These are phyloP conservation scores for Ascochyta clinopodiicola DNA, from an alignment of 2,329 filamentous ascomycete species.

Conservation along the genomic window DNA sequence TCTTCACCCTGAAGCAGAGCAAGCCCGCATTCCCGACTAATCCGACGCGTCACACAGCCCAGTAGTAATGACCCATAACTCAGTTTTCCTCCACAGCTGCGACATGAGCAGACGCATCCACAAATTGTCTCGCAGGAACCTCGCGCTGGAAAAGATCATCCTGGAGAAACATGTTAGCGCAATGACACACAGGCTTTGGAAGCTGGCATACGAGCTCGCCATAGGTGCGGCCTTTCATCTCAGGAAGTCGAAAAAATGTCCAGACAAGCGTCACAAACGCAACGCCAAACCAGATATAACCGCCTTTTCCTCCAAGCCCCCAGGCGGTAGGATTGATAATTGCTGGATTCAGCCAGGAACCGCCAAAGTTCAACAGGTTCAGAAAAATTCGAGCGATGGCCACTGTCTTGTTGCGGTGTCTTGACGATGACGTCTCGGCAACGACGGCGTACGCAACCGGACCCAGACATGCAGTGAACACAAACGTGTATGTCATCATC, in stretches of 20 bases:
- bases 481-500: slow-evolving; percentile 56
- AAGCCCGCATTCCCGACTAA: background rate
- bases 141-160: slow-evolving; percentile 9
- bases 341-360: slow-evolving; percentile 65
- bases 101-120: slow-evolving; percentile 4
- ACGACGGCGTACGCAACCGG: slow-evolving; percentile 88
- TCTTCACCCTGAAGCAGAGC: background rate
- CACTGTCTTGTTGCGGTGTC: slow-evolving; percentile 86
- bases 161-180: background rate
- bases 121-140: slow-evolving; percentile 8
- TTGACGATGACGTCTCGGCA: slow-evolving; percentile 77
- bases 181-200: background rate
- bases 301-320: slow-evolving; percentile 76
- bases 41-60: background rate
- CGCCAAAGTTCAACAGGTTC: slow-evolving; percentile 57
- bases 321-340: slow-evolving; percentile 62
- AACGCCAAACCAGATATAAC: slow-evolving; percentile 83
- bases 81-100: slow-evolving; percentile 1
- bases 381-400: slow-evolving; percentile 71
- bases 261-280: slow-evolving; percentile 79
- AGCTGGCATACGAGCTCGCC: slow-evolving; percentile 61
- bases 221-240: slow-evolving; percentile 78
- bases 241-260: slow-evolving; percentile 77
- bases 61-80: background rate
- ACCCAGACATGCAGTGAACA: slow-evolving; percentile 83